Evolutionary conservation across 495 filamentous ascomycete species (phyloP).

Genomic region (Talaromyces stipitatus): DNA sequence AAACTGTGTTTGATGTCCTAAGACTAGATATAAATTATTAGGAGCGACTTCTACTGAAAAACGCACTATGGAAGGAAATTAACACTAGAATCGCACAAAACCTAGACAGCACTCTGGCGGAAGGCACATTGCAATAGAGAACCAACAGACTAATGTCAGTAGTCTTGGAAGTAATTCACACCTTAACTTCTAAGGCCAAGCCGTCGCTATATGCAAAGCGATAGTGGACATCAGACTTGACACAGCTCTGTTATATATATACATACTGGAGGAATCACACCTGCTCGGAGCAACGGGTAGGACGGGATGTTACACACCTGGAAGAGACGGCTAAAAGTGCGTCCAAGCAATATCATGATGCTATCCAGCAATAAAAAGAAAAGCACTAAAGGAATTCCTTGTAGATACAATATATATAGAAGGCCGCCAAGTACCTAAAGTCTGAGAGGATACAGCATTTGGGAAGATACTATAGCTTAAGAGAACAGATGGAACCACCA

Average conservation of each 20-base stretch:
- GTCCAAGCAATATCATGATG: neutral
- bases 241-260: neutral
- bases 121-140: neutral
- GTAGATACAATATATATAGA: neutral
- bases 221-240: neutral
- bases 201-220: neutral
- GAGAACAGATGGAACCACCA: constrained; percentile 11
- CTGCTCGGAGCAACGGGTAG: neutral
- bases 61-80: constrained; percentile 17
- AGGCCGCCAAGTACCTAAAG: neutral
- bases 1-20: constrained; percentile 15
- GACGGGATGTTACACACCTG: neutral
- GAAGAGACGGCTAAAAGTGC: neutral
- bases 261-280: neutral
- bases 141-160: neutral
- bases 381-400: neutral
- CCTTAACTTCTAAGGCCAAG: neutral
- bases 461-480: constrained; percentile 7
- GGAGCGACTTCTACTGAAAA: constrained; percentile 21
- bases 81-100: constrained; percentile 15
- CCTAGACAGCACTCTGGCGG: neutral
- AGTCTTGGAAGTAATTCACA: neutral
- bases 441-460: neutral
- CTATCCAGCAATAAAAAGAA: neutral
- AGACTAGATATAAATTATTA: constrained; percentile 7